Evolutionary conservation across 1,284 basidiomycete genomes (phyloP).

Genomic region (Macrocystidia cucumis): DNA sequence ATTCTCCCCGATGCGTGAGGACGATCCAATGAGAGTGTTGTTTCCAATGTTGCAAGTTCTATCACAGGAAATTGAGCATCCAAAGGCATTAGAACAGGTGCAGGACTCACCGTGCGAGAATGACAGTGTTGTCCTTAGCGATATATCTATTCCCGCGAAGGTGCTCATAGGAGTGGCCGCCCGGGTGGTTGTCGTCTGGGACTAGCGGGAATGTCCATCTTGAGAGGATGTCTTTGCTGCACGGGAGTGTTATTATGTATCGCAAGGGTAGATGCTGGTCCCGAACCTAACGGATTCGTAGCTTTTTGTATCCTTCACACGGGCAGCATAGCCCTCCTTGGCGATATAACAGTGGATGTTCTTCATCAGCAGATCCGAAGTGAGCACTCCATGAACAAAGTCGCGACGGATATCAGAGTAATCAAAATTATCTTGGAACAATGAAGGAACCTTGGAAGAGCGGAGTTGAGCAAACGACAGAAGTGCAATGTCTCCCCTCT

Average conservation of each 20-base stretch:
- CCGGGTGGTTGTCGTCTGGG: slow-evolving; percentile 88
- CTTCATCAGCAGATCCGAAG: slow-evolving; percentile 93
- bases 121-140: slow-evolving; percentile 65
- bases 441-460: slow-evolving; percentile 72
- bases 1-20: slow-evolving; percentile 56
- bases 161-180: slow-evolving; percentile 76
- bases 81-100: slow-evolving; percentile 1
- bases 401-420: slow-evolving; percentile 89
- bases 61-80: slow-evolving; percentile 6
- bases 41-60: slow-evolving; percentile 80
- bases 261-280: not conserved
- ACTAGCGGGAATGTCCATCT: slow-evolving; percentile 94
- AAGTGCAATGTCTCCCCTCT: too few species aligned
- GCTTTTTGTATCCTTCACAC: slow-evolving; percentile 83
- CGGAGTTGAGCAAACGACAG: not conserved
- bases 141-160: slow-evolving; percentile 84
- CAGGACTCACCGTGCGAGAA: slow-evolving; percentile 60
- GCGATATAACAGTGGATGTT: slow-evolving; percentile 88
- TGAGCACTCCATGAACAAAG: slow-evolving; percentile 95
- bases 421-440: slow-evolving; percentile 99
- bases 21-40: slow-evolving; percentile 76
- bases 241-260: slow-evolving; percentile 4
- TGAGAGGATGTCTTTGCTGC: slow-evolving; percentile 84
- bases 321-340: slow-evolving; percentile 81
- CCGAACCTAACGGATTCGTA: slow-evolving; percentile 80